Conservation (phyloP, 2,329 filamentous ascomycete species). For the Fusarium musae region DNA sequence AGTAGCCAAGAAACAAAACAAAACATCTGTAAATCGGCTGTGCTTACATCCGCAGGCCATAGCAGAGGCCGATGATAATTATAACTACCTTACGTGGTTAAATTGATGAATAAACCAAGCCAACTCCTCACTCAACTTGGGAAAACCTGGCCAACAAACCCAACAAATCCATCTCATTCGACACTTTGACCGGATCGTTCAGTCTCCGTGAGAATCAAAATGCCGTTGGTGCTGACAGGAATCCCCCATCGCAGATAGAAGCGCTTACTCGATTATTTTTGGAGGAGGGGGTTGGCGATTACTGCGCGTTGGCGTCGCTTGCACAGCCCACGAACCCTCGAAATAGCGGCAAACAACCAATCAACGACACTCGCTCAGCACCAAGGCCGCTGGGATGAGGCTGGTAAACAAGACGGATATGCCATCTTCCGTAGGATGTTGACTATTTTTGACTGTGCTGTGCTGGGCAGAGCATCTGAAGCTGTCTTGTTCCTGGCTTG, state of each 20-base stretch:
- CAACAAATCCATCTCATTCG: not conserved
- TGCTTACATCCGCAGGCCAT: constrained; percentile 3
- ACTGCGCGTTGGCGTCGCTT: constrained; percentile 7
- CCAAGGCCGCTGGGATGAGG: constrained; percentile 19
- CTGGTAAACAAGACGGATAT: constrained; percentile 29
- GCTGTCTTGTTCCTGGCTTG: constrained; percentile 3
- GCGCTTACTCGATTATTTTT: constrained; percentile 37
- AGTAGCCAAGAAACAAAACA: constrained; percentile 21
- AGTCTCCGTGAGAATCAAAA: constrained; percentile 6
- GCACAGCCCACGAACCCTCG: constrained; percentile 32
- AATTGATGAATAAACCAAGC: not conserved
- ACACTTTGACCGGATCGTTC: constrained; percentile 8
- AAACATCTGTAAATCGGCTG: not conserved
- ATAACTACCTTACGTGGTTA: not conserved
- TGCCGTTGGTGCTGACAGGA: constrained; percentile 22
- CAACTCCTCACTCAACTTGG: not conserved
- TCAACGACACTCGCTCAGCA: not conserved
- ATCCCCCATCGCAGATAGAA: not conserved
- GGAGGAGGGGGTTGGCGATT: constrained; percentile 10
- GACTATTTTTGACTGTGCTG: constrained; percentile 23
- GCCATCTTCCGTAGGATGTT: constrained; percentile 13
- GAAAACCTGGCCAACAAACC: constrained; percentile 3
- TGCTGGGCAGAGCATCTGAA: constrained; percentile 3
- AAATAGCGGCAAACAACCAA: constrained; percentile 31
- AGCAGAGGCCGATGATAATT: not conserved